These are phyloP conservation scores for Ramularia collo-cygni DNA, from an alignment of 2,329 filamentous ascomycete species.

Conservation along the genomic window DNA sequence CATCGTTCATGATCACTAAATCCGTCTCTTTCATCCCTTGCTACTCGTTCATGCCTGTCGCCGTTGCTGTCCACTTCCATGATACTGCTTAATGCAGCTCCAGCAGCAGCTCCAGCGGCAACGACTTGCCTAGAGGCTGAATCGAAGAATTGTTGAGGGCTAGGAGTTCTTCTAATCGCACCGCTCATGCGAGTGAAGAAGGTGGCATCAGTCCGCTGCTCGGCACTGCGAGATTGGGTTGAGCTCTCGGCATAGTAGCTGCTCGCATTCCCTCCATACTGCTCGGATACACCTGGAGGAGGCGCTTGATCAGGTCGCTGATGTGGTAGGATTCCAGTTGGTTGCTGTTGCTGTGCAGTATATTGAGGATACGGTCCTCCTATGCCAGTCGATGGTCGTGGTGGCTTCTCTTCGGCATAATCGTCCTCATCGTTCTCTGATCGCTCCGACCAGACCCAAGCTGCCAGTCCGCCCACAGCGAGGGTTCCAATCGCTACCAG, in stretches of 20 bases:
- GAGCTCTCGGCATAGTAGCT: conserved; percentile 21
- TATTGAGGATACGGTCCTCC: conserved; percentile 19
- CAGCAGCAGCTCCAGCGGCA: conserved; percentile 75
- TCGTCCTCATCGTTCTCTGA: conserved; percentile 63
- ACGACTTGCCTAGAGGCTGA: conserved; percentile 73
- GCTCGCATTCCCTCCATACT: conserved; percentile 22
- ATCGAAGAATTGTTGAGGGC: conserved; percentile 82
- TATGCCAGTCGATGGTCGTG: conserved; percentile 22
- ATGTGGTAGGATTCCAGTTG: conserved; percentile 13
- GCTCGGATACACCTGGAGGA: conserved; percentile 20
- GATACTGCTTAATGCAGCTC: conserved; percentile 74
- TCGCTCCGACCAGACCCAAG: conserved; percentile 92
- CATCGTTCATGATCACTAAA: conserved; percentile 73
- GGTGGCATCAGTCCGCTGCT: conserved; percentile 15
- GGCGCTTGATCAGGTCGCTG: conserved; percentile 18
- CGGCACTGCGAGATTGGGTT: conserved; percentile 2
- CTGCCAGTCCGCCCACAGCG: conserved; percentile 76
- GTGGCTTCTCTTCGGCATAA: conserved; percentile 38
- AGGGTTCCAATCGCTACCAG: conserved; percentile 79
- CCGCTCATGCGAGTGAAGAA: conserved; percentile 60
- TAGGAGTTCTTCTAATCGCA: conserved; percentile 73
- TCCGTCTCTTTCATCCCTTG: conserved; percentile 22
- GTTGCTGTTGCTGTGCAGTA: conserved; percentile 14
- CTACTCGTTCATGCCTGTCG: conserved; percentile 17
- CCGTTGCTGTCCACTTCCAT: conserved; percentile 77